Conservation (phyloP, 2,329 filamentous ascomycete genomes). For the Uncinocarpus reesii region DNA sequence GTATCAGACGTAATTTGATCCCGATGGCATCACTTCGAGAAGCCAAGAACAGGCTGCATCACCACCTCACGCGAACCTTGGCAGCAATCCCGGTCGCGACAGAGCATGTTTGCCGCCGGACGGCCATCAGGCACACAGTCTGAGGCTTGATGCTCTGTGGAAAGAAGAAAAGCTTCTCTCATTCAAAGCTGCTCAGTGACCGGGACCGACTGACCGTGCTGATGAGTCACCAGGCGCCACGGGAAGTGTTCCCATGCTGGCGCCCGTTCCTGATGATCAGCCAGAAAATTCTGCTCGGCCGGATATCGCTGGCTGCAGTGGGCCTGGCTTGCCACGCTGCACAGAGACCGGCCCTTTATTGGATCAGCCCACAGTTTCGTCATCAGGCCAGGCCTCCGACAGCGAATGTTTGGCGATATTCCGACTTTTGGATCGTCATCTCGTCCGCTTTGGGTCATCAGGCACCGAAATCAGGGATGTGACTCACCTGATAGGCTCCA, state of each 20-base stretch:
- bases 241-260: background rate
- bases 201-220: too few relatives aligned
- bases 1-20: too few relatives aligned
- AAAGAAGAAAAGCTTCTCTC: too few relatives aligned
- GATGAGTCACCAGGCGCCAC: background rate
- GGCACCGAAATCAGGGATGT: conserved; percentile 7
- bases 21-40: too few relatives aligned
- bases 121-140: too few relatives aligned
- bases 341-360: background rate
- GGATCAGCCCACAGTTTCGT: conserved; percentile 12
- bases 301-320: background rate
- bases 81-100: too few relatives aligned
- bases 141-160: too few relatives aligned
- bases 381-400: conserved; percentile 9
- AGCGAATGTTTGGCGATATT: conserved; percentile 10
- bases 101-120: too few relatives aligned
- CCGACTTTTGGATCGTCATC: conserved; percentile 7
- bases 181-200: too few relatives aligned
- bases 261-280: background rate
- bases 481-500: conserved; percentile 11
- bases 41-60: too few relatives aligned
- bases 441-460: conserved; percentile 3
- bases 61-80: too few relatives aligned
- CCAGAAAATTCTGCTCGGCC: background rate
- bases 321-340: background rate